Conservation (phyloP, 2,329 filamentous ascomycete genomes). For the Herpomyces periplanetae region DNA sequence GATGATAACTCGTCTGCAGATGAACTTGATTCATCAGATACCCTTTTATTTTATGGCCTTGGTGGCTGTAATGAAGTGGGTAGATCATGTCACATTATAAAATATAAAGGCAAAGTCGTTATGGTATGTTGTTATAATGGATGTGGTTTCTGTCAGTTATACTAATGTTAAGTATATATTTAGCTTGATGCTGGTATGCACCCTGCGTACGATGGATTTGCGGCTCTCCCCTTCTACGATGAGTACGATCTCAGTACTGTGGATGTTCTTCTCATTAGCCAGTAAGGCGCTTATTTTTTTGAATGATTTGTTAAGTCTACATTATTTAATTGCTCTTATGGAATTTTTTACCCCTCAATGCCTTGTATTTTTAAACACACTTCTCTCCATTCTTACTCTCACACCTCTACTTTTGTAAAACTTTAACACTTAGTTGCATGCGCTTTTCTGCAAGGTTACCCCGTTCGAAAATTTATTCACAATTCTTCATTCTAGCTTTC, state of each 20-base stretch:
- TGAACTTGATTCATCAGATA: constrained; percentile 71
- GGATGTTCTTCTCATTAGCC: constrained; percentile 84
- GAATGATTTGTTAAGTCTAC: constrained; percentile 3
- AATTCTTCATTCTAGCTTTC: constrained; percentile 23
- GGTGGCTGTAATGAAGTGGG: constrained; percentile 92
- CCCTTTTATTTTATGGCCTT: constrained; percentile 68
- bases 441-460: neutral
- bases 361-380: constrained; percentile 1
- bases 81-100: constrained; percentile 78
- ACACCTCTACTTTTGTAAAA: constrained; percentile 3
- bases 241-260: constrained; percentile 92
- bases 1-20: too few species aligned
- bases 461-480: constrained; percentile 1
- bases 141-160: constrained; percentile 1
- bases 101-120: constrained; percentile 96
- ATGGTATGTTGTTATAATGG: constrained; percentile 22
- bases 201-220: constrained; percentile 72
- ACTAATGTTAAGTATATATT: constrained; percentile 3
- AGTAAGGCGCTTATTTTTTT: constrained; percentile 25
- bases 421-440: too few species aligned
- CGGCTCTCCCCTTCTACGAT: constrained; percentile 80
- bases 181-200: constrained; percentile 91
- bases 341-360: constrained; percentile 1
- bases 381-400: constrained; percentile 2
- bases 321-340: too few species aligned